phyloP scores from a whole-genome alignment of 1,139 yeast genomes.

The Yamadazyma atlantica region DNA sequence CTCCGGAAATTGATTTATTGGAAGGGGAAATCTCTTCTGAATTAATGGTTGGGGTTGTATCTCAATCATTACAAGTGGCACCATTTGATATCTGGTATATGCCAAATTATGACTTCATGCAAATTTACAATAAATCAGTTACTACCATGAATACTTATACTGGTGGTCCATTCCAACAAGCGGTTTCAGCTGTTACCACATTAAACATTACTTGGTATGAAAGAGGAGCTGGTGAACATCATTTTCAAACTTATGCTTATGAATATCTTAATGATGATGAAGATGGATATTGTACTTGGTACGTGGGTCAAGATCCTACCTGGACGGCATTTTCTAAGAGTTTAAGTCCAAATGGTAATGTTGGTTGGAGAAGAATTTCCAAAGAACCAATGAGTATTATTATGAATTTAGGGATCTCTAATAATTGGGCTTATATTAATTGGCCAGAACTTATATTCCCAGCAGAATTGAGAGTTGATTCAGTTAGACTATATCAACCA shows the following conservation, averaged over 20 bases:
- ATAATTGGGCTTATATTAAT: constrained; percentile 80
- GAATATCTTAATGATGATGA: constrained; percentile 71
- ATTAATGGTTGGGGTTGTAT: constrained; percentile 59
- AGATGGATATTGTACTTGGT: constrained; percentile 80
- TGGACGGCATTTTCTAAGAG: constrained; percentile 61
- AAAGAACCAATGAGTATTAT: constrained; percentile 86
- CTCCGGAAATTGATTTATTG: constrained; percentile 83
- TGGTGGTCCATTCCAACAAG: constrained; percentile 88
- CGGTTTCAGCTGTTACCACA: constrained; percentile 71
- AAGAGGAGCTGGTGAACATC: constrained; percentile 42
- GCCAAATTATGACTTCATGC: constrained; percentile 74
- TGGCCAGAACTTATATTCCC: constrained; percentile 76
- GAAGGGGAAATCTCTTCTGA: constrained; percentile 67
- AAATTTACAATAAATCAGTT: constrained; percentile 56
- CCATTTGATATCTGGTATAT: constrained; percentile 85
- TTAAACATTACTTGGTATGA: constrained; percentile 78
- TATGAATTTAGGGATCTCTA: constrained; percentile 76
- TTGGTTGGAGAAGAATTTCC: constrained; percentile 71
- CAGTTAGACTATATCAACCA: constrained; percentile 80
- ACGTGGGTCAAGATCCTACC: constrained; percentile 68
- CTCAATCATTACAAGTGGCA: constrained; percentile 82
- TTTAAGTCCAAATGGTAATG: constrained; percentile 78
- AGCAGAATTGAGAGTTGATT: constrained; percentile 63
- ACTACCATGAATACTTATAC: constrained; percentile 74
- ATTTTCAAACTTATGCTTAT: constrained; percentile 71